phyloP scores from a whole-genome alignment of 768 basidiomycete species.

The Pleurotus citrinopileatus region DNA sequence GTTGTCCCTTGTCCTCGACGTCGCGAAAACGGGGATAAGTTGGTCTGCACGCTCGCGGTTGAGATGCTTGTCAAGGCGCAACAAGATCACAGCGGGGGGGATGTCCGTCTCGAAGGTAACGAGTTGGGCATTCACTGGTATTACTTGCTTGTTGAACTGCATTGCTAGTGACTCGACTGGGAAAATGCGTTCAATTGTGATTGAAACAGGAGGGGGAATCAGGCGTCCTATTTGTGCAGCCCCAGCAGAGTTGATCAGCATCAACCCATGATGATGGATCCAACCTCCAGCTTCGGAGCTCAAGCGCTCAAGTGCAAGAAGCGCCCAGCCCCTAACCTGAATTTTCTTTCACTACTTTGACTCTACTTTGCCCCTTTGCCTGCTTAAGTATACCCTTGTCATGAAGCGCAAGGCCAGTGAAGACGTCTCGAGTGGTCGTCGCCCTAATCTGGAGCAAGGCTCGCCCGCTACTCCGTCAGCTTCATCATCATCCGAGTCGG shows the following conservation, averaged over 20 bases:
- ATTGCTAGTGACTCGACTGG: not conserved
- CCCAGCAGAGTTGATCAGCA: no score
- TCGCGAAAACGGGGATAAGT: conserved; percentile 20
- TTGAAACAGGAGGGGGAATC: no score
- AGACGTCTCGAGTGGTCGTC: no score
- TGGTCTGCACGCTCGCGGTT: conserved; percentile 34
- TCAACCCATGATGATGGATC: no score
- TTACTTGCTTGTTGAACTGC: conserved; percentile 15
- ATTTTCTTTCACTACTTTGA: not conserved
- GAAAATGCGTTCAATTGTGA: no score
- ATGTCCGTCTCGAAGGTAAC: conserved; percentile 41
- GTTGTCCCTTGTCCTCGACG: conserved; percentile 31
- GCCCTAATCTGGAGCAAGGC: not conserved
- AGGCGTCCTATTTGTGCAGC: not conserved
- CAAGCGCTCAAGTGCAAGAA: no score
- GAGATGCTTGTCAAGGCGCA: conserved; percentile 39
- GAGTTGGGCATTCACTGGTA: conserved; percentile 34
- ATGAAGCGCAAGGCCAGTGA: conserved; percentile 8
- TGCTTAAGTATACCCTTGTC: not conserved
- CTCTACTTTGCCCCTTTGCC: not conserved
- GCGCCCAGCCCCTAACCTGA: no score
- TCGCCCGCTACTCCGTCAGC: not conserved
- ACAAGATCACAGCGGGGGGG: conserved; percentile 36
- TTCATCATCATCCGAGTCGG: not conserved
- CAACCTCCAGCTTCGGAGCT: not conserved